Percentiles rank a stretch among this genome's conserved stretches.
Evolutionary conservation across 331 rosid genomes (phyloP).

Genomic region (Pyrus hybrid): DNA sequence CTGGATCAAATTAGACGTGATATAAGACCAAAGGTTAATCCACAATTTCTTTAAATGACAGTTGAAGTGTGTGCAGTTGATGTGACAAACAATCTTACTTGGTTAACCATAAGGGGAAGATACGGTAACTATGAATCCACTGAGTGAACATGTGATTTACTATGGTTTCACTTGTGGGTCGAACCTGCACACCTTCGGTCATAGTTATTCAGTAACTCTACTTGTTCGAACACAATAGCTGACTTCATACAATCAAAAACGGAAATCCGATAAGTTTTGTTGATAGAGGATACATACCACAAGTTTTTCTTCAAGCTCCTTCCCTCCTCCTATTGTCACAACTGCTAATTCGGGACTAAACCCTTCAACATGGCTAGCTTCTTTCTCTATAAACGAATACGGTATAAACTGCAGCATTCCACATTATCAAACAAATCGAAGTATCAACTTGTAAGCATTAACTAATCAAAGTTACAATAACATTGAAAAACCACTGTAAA

Average conservation of each 20-base stretch:
- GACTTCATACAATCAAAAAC: not conserved
- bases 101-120: slow-evolving; percentile 89
- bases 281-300: slow-evolving; percentile 45
- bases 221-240: not conserved
- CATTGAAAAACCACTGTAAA: not conserved
- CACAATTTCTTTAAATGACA: not conserved
- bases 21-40: not conserved
- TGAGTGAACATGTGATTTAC: slow-evolving; percentile 98
- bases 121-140: slow-evolving; percentile 95
- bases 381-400: slow-evolving; percentile 95
- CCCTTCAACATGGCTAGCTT: slow-evolving; percentile 97
- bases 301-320: slow-evolving; percentile 96
- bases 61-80: not conserved
- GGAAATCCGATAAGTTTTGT: not conserved
- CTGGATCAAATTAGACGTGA: slow-evolving; percentile 35
- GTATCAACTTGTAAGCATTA: not conserved
- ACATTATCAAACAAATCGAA: slow-evolving; percentile 11
- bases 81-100: slow-evolving; percentile 35
- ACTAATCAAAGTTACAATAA: not conserved
- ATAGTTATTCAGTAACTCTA: slow-evolving; percentile 19
- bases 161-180: slow-evolving; percentile 97
- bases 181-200: slow-evolving; percentile 84
- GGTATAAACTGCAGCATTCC: slow-evolving; percentile 69
- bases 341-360: slow-evolving; percentile 91
- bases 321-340: slow-evolving; percentile 94